These are phyloP conservation scores for Trypethelium eluteriae DNA, from an alignment of 495 filamentous ascomycete genomes.

Conservation along the genomic window DNA sequence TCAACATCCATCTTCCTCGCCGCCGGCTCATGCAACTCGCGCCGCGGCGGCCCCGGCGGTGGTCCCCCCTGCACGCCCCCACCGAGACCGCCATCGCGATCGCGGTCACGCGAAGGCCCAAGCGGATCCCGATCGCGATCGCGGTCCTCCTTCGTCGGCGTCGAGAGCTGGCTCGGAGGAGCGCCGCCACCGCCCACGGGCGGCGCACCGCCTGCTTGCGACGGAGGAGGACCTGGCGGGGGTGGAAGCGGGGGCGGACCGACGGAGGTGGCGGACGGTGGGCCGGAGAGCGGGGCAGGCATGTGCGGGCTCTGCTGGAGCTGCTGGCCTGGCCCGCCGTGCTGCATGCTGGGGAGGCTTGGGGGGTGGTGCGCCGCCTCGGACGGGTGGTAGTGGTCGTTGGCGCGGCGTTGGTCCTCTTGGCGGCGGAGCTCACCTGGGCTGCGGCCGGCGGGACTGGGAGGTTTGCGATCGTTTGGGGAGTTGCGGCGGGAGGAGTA, in stretches of 20 bases:
- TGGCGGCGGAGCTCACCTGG: slow-evolving; percentile 64
- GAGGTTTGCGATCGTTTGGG: slow-evolving; percentile 47
- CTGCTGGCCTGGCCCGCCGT: slow-evolving; percentile 22
- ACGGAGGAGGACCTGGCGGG: slow-evolving; percentile 28
- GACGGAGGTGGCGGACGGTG: slow-evolving; percentile 16
- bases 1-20: slow-evolving; percentile 95
- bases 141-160: slow-evolving; percentile 50
- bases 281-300: background rate
- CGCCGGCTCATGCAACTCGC: slow-evolving; percentile 59
- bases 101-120: slow-evolving; percentile 3
- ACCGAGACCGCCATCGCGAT: background rate
- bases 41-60: background rate
- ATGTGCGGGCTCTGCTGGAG: slow-evolving; percentile 9
- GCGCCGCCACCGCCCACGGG: slow-evolving; percentile 35
- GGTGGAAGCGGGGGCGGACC: slow-evolving; percentile 49
- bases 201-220: slow-evolving; percentile 29
- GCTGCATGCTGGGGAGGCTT: slow-evolving; percentile 60
- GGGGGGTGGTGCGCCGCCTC: slow-evolving; percentile 84
- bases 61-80: background rate
- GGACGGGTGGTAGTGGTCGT: slow-evolving; percentile 78
- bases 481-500: slow-evolving; percentile 56
- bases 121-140: slow-evolving; percentile 14
- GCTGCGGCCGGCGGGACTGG: slow-evolving; percentile 62
- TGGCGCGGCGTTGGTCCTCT: slow-evolving; percentile 49
- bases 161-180: slow-evolving; percentile 36